Percentiles rank a stretch among this genome's conserved stretches.
These are phyloP conservation scores for Arxiozyma telluris DNA, from an alignment of 1,139 yeast genomes.

Conservation along the genomic window DNA sequence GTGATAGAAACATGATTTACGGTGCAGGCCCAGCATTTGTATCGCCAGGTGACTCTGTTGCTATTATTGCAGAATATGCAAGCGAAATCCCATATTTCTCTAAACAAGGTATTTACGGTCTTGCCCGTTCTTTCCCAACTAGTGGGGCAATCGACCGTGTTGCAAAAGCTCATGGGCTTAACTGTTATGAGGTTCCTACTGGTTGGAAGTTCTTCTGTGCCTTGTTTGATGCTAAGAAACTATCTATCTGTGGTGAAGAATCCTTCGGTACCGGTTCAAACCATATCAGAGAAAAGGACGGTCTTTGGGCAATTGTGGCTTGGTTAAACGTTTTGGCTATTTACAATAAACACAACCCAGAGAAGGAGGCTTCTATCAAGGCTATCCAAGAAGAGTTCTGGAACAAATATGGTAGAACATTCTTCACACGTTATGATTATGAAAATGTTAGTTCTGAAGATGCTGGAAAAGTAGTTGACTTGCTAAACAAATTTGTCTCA, in stretches of 20 bases:
- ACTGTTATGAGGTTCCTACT: slow-evolving; percentile 92
- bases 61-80: slow-evolving; percentile 92
- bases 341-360: slow-evolving; percentile 49
- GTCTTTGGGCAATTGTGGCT: slow-evolving; percentile 95
- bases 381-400: slow-evolving; percentile 82
- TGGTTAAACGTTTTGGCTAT: slow-evolving; percentile 95
- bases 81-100: slow-evolving; percentile 79
- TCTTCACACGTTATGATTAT: slow-evolving; percentile 91
- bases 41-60: slow-evolving; percentile 97
- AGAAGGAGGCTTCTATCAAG: slow-evolving; percentile 58
- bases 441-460: slow-evolving; percentile 74
- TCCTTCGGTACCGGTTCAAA: slow-evolving; percentile 97
- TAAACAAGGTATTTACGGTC: slow-evolving; percentile 79
- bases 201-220: slow-evolving; percentile 99
- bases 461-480: slow-evolving; percentile 60
- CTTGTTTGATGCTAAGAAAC: slow-evolving; percentile 81
- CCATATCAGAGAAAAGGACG: slow-evolving; percentile 97
- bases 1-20: slow-evolving; percentile 98
- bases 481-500: slow-evolving; percentile 43
- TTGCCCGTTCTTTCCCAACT: slow-evolving; percentile 99
- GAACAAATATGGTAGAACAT: slow-evolving; percentile 90
- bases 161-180: slow-evolving; percentile 65
- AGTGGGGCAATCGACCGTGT: slow-evolving; percentile 90
- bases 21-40: slow-evolving; percentile 87
- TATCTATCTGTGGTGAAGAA: slow-evolving; percentile 97